phyloP scores from a whole-genome alignment of 768 basidiomycete species.

The Tricholoma sp. region DNA sequence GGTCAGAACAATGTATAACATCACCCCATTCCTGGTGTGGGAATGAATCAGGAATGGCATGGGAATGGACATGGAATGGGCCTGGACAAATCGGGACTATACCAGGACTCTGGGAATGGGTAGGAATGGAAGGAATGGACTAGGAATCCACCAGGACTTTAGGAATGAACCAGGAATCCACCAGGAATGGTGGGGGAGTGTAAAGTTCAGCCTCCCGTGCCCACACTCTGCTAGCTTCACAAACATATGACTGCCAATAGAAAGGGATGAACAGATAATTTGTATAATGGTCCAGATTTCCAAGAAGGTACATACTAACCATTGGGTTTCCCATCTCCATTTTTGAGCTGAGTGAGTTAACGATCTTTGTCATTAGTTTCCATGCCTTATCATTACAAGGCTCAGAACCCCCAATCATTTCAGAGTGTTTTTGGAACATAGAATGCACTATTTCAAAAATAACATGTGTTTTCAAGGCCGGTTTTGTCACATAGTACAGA shows the following conservation, averaged over 20 bases:
- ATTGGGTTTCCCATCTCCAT: conserved; percentile 34
- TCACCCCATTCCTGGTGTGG: too few species aligned
- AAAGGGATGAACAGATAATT: conserved; percentile 27
- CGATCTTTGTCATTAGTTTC: conserved; percentile 28
- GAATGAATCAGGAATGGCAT: too few species aligned
- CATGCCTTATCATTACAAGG: conserved; percentile 2
- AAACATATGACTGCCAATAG: conserved; percentile 28
- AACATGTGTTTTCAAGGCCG: conserved; percentile 29
- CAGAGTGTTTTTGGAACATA: conserved; percentile 20
- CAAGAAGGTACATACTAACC: conserved; percentile 28
- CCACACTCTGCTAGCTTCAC: conserved; percentile 16
- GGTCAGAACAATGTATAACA: too few species aligned
- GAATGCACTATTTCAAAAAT: conserved; percentile 28
- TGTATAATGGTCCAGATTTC: conserved; percentile 34
- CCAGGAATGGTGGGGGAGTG: too few species aligned
- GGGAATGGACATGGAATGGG: too few species aligned
- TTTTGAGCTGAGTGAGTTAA: conserved; percentile 29
- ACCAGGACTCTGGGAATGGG: too few species aligned
- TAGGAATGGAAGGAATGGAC: too few species aligned
- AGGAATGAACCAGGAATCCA: too few species aligned
- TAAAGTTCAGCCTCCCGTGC: too few species aligned
- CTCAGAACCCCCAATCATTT: conserved; percentile 14
- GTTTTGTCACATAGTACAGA: conserved; percentile 39
- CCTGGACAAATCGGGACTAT: too few species aligned
- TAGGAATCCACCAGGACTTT: too few species aligned